These are phyloP conservation scores for Evansstolkia leycettana DNA, from an alignment of 495 filamentous ascomycete species.

Conservation along the genomic window DNA sequence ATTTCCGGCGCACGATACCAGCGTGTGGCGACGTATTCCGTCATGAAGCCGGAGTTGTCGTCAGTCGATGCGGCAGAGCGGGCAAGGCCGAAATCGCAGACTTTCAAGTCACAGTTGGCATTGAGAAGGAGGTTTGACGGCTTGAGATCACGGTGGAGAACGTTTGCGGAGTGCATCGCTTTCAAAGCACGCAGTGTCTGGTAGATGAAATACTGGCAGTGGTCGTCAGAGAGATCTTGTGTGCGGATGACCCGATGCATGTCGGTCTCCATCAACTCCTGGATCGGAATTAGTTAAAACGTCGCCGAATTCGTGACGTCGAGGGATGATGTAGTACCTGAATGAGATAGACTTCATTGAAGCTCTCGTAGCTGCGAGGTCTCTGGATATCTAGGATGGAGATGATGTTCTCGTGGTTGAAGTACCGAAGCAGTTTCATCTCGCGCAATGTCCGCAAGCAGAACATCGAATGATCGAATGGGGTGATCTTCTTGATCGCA, in stretches of 20 bases:
- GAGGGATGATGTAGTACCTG: conserved; percentile 53
- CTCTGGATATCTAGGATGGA: conserved; percentile 99
- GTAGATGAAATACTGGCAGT: conserved; percentile 99
- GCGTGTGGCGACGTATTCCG: conserved; percentile 97
- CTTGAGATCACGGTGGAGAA: conserved; percentile 94
- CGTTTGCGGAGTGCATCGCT: conserved; percentile 98
- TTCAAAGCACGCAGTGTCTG: conserved; percentile 96
- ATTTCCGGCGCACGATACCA: conserved; percentile 99
- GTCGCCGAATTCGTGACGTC: not conserved
- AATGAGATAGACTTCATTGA: conserved; percentile 97
- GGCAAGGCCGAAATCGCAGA: conserved; percentile 95
- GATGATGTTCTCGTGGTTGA: conserved; percentile 99
- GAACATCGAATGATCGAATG: conserved; percentile 99
- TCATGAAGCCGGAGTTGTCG: conserved; percentile 99
- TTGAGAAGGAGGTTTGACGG: conserved; percentile 95
- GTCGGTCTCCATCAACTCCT: conserved; percentile 99
- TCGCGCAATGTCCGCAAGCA: conserved; percentile 93
- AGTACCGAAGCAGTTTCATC: conserved; percentile 98
- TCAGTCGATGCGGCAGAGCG: conserved; percentile 87
- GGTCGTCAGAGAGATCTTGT: conserved; percentile 95
- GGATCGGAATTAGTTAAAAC: conserved; percentile 2
- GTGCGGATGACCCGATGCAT: conserved; percentile 99
- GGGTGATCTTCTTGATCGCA: conserved; percentile 99
- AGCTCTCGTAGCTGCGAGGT: conserved; percentile 87
- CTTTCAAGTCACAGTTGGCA: conserved; percentile 98